Evolutionary conservation across 495 filamentous ascomycete species (phyloP).

Genomic region (Penicillium steckii): DNA sequence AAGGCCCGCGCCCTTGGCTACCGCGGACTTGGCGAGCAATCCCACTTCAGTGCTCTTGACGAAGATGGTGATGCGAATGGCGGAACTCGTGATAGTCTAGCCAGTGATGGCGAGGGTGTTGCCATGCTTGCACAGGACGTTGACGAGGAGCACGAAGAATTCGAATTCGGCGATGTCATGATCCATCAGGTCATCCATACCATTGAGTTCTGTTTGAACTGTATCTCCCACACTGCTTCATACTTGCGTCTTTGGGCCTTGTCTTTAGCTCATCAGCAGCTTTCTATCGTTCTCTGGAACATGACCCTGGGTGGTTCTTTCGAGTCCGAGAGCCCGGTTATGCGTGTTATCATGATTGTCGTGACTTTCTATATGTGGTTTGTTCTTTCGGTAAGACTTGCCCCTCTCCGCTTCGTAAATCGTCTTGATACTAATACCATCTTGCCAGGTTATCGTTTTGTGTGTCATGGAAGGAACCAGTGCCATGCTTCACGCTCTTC

Average conservation of each 20-base stretch:
- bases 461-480: conserved; percentile 81
- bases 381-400: conserved; percentile 41
- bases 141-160: conserved; percentile 81
- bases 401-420: not conserved
- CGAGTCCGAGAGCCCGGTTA: conserved; percentile 52
- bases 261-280: conserved; percentile 95
- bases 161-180: conserved; percentile 94
- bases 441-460: conserved; percentile 65
- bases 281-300: conserved; percentile 91
- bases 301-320: conserved; percentile 90
- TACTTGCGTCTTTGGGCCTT: conserved; percentile 98
- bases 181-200: conserved; percentile 99
- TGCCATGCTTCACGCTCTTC: conserved; percentile 89
- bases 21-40: conserved; percentile 84
- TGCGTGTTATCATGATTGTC: conserved; percentile 77
- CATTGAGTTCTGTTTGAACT: conserved; percentile 99
- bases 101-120: conserved; percentile 80
- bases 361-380: conserved; percentile 86
- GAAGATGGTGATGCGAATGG: conserved; percentile 65
- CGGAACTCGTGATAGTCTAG: conserved; percentile 65
- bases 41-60: conserved; percentile 80
- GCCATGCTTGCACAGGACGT: conserved; percentile 90
- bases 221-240: conserved; percentile 97
- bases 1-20: conserved; percentile 83
- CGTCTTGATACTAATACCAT: not conserved